A percentile compares a stretch with the other conserved stretches of the same genome.
phyloP scores from a whole-genome alignment of 1,284 basidiomycete genomes.

The Apiotrichum mycotoxinovorans region DNA sequence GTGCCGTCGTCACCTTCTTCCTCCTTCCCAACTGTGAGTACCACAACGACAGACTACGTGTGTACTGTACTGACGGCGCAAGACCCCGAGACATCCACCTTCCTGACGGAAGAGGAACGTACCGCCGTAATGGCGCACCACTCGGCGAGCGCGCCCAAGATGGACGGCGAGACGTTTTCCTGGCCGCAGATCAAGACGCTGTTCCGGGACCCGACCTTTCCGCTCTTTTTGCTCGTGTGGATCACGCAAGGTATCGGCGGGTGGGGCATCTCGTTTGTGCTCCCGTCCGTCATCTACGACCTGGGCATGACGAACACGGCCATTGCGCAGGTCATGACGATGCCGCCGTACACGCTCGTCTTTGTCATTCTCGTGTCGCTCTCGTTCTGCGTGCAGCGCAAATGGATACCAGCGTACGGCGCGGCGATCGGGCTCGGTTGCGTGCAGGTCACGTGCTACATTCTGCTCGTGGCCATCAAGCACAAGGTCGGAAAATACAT shows the following conservation, averaged over 20 bases:
- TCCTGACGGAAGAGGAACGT: conserved; percentile 4
- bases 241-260: conserved; percentile 16
- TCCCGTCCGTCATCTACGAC: conserved; percentile 14
- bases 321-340: conserved; percentile 15
- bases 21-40: conserved; percentile 51
- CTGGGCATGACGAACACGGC: conserved; percentile 9
- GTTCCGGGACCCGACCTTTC: conserved; percentile 1
- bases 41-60: too few species aligned
- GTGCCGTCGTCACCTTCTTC: conserved; percentile 50
- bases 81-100: conserved; percentile 9
- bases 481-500: conserved; percentile 5
- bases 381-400: conserved; percentile 4
- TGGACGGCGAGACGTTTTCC: neutral
- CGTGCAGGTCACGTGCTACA: conserved; percentile 10
- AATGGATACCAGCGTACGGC: neutral
- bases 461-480: conserved; percentile 7
- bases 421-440: conserved; percentile 2
- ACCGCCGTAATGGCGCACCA: conserved; percentile 1
- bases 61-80: neutral
- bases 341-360: conserved; percentile 16
- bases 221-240: conserved; percentile 10
- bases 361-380: conserved; percentile 13
- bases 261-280: conserved; percentile 15
- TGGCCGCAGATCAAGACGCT: conserved; percentile 1
- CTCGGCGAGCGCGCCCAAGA: conserved; percentile 5